Conservation (phyloP, 768 basidiomycete genomes). For the Pisolithus marmoratus region DNA sequence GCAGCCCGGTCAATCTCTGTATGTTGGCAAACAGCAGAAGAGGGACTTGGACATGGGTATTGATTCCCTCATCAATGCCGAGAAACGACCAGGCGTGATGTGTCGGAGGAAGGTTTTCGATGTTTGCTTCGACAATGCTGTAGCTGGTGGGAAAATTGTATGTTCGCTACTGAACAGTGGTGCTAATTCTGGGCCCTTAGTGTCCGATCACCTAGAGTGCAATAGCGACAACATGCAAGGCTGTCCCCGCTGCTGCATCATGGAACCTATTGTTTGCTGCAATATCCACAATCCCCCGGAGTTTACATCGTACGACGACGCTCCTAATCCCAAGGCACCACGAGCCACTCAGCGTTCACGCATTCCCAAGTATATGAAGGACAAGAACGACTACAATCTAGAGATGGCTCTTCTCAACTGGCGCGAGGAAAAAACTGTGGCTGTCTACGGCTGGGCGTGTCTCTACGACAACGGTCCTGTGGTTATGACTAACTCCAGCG, state of each 20-base stretch:
- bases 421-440: conserved; percentile 4
- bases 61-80: conserved; percentile 25
- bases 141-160: conserved; percentile 9
- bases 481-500: conserved; percentile 12
- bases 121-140: conserved; percentile 19
- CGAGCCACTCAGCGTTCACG: too few relatives aligned
- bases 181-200: conserved; percentile 2
- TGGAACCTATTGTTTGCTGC: conserved; percentile 16
- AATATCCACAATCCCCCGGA: conserved; percentile 14
- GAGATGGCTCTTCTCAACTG: conserved; percentile 9
- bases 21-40: conserved; percentile 2
- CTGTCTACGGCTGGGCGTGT: conserved; percentile 1
- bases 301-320: background rate
- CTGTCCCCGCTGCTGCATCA: conserved; percentile 13
- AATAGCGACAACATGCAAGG: background rate
- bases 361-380: conserved; percentile 2
- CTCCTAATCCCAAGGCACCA: background rate
- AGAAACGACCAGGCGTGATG: conserved; percentile 2
- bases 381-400: background rate
- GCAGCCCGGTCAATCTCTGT: background rate
- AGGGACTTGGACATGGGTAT: conserved; percentile 12
- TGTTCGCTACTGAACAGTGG: background rate
- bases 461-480: conserved; percentile 9
- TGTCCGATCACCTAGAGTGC: conserved; percentile 2
- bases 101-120: conserved; percentile 12